phyloP scores from a whole-genome alignment of 139 green algal species.

The Micractinium conductrix region DNA sequence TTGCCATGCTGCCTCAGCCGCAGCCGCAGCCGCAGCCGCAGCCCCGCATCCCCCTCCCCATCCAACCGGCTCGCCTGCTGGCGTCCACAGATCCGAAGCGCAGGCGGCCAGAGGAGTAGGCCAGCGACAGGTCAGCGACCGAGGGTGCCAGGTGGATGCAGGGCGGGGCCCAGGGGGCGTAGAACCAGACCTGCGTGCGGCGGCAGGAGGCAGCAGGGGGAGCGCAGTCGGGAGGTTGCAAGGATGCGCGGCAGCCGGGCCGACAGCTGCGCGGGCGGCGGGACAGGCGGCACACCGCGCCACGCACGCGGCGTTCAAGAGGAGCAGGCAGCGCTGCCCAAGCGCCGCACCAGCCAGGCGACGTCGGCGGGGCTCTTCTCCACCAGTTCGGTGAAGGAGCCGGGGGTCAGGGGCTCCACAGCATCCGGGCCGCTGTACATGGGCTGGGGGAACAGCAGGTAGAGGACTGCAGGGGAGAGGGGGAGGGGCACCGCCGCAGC shows the following conservation, averaged over 20 bases:
- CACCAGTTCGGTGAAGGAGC: conserved; percentile 41
- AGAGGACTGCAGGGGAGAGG: conserved; percentile 29
- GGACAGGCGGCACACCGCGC: neutral
- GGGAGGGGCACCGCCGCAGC: too few relatives aligned
- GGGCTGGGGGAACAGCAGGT: conserved; percentile 50
- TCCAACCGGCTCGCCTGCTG: too few relatives aligned
- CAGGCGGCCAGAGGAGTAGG: conserved; percentile 47
- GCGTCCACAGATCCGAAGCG: conserved; percentile 60
- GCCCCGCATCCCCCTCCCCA: too few relatives aligned
- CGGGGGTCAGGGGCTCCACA: conserved; percentile 49
- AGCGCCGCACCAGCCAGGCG: conserved; percentile 37
- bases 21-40: too few relatives aligned
- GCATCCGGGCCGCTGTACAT: conserved; percentile 45
- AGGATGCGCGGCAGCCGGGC: neutral
- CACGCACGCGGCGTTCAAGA: neutral
- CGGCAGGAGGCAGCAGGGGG: neutral
- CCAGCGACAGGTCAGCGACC: conserved; percentile 52
- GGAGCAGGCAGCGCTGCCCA: neutral
- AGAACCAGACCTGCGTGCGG: conserved; percentile 49
- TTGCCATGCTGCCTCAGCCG: too few relatives aligned
- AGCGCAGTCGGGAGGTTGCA: neutral
- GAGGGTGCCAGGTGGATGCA: conserved; percentile 60
- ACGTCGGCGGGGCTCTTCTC: neutral
- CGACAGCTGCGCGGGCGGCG: neutral
- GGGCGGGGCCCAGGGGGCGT: conserved; percentile 51